Conservation (phyloP, 495 filamentous ascomycete genomes). For the Aspergillus bertholletiae region DNA sequence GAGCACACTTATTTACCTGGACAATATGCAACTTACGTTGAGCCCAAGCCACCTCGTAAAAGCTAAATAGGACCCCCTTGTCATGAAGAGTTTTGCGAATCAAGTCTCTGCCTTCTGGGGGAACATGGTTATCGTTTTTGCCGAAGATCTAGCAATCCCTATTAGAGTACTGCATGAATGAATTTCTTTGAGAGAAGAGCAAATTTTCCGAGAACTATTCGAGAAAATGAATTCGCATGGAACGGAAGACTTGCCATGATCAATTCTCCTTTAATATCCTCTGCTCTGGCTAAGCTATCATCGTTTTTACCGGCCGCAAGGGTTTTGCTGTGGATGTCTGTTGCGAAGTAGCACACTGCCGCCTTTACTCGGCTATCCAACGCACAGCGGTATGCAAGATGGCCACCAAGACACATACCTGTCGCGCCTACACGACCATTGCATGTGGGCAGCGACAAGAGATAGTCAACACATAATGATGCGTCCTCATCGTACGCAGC, state of each 20-base stretch:
- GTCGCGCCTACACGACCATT: slow-evolving; percentile 82
- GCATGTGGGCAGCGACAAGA: slow-evolving; percentile 74
- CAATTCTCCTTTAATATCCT: slow-evolving; percentile 77
- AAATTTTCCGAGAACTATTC: neutral
- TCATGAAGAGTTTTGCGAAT: slow-evolving; percentile 82
- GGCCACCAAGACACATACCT: slow-evolving; percentile 95
- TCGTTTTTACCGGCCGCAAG: slow-evolving; percentile 68
- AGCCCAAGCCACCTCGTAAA: slow-evolving; percentile 86
- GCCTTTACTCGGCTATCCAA: slow-evolving; percentile 74
- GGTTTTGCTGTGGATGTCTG: slow-evolving; percentile 77
- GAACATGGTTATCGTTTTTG: slow-evolving; percentile 86
- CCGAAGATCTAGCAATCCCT: slow-evolving; percentile 61
- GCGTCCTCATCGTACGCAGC: slow-evolving; percentile 89
- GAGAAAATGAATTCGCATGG: neutral
- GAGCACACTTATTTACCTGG: neutral
- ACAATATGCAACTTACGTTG: slow-evolving; percentile 58
- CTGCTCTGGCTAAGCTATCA: slow-evolving; percentile 57
- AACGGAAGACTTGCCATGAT: slow-evolving; percentile 50
- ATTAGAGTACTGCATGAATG: slow-evolving; percentile 13
- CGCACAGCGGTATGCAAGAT: slow-evolving; percentile 80
- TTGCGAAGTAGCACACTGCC: slow-evolving; percentile 86
- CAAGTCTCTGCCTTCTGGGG: slow-evolving; percentile 77
- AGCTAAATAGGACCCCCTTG: slow-evolving; percentile 70
- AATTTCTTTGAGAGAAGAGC: neutral
- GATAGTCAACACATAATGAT: slow-evolving; percentile 64